Evolutionary conservation across 495 filamentous ascomycete species (phyloP).

Genomic region (Hypomontagnella monticulosa): DNA sequence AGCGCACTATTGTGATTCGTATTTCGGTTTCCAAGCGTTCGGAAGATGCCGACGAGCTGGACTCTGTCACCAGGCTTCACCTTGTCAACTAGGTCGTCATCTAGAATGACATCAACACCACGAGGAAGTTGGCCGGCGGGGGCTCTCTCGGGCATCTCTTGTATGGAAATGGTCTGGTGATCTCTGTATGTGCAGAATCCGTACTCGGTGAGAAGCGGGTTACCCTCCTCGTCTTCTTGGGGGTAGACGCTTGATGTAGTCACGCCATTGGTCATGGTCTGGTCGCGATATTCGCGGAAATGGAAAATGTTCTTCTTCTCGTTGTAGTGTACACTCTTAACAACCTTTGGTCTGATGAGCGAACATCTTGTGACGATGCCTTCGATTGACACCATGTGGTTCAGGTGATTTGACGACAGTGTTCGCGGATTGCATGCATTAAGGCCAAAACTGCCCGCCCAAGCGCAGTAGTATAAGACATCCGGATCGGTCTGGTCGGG

Average conservation of each 20-base stretch:
- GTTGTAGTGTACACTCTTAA: constrained; percentile 96
- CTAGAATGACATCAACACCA: constrained; percentile 96
- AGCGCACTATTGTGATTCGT: constrained; percentile 84
- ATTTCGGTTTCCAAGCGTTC: constrained; percentile 93
- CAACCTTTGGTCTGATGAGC: constrained; percentile 92
- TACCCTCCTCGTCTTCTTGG: constrained; percentile 87
- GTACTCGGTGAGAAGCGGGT: constrained; percentile 89
- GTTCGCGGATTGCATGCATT: constrained; percentile 95
- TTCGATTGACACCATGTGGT: constrained; percentile 96
- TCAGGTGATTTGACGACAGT: constrained; percentile 84
- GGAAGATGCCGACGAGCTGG: constrained; percentile 92
- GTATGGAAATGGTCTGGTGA: constrained; percentile 97
- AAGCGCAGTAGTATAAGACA: constrained; percentile 89
- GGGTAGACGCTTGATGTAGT: constrained; percentile 92
- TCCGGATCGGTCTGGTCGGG: constrained; percentile 61
- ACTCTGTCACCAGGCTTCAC: constrained; percentile 96
- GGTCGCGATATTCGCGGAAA: constrained; percentile 87
- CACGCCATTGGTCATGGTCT: constrained; percentile 93
- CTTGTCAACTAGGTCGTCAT: constrained; percentile 95
- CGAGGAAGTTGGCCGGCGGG: constrained; percentile 95
- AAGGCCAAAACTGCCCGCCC: constrained; percentile 93
- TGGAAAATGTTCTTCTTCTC: constrained; percentile 85
- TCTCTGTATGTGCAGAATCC: constrained; percentile 95
- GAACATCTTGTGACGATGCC: constrained; percentile 98
- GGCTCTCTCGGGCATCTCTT: constrained; percentile 98